Evolutionary conservation across 2,329 filamentous ascomycete genomes (phyloP), one percentile per base, ranked within the genome.

Genomic region (Diplodia intermedia): DNA sequence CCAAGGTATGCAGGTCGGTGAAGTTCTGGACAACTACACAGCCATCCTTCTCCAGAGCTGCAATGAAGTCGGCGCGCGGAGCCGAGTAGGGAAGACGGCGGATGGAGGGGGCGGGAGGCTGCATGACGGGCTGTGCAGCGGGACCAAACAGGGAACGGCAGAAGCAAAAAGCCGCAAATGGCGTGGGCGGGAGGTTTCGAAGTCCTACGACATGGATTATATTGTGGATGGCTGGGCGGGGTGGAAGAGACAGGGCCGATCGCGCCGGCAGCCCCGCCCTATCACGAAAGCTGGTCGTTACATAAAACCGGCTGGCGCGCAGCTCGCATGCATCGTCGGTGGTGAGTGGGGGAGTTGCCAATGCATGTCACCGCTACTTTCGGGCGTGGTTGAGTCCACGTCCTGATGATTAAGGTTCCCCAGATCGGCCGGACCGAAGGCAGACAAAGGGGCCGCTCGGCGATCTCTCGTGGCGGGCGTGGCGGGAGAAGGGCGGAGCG

Each of bases 11-110:
- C 15, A 69, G 49, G 50, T 73, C 69, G 2, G 77, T 76, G 67
- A 79, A 79, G 65, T 75, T 73, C 29, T 73, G 71, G 31, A 79
- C 70, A 43, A 79, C 73, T 9, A 78, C 77, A 49, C 77, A 77
- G 26, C 77, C 77, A 68, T 79, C 75, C 55, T 72, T 68, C 68
- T 79, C 75, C 29, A 79, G 65, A 1, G 77, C 76, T 8, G 74
- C 70, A 66, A 78, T 73, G 71, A 79, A 78, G 36, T 53, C 54
- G 20, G 68, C 57, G 3, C 62, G 68, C 7, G 70, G 69, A 15
- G 67, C 66, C 43, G 36, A 38, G 69, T 71, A 71, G 2, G 69
- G 62, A 50, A 72, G 52, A 26, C 69, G 68, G 47, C 69, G 70
- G 60, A 71, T 61, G 12, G 69, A 14, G 26, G 65, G 53, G 15